phyloP scores from a whole-genome alignment of 2,329 filamentous ascomycete species.

The Xylaria sp. region DNA sequence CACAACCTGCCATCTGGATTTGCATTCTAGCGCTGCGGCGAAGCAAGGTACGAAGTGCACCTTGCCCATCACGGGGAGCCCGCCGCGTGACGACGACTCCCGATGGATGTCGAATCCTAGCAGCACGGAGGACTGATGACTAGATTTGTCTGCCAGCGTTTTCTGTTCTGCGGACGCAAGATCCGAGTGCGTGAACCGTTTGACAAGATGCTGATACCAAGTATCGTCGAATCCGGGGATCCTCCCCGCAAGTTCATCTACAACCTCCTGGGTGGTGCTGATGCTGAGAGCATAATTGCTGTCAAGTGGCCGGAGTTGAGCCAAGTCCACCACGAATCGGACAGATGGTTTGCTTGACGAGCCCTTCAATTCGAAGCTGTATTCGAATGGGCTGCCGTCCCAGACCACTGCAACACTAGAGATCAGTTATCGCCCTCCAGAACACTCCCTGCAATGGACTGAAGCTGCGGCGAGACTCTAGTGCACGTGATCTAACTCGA shows the following conservation, averaged over 20 bases:
- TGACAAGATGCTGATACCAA: neutral
- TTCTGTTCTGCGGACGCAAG: neutral
- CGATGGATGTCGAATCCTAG: neutral
- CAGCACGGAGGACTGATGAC: neutral
- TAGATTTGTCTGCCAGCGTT: neutral
- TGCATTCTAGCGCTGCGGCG: neutral
- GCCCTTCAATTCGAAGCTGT: constrained; percentile 1
- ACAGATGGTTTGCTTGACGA: neutral
- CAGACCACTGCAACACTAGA: neutral
- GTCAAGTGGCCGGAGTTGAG: neutral
- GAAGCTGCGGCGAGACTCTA: too few species aligned
- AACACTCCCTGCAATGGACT: too few species aligned
- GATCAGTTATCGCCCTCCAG: too few species aligned
- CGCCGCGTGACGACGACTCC: neutral
- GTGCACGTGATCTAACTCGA: too few species aligned
- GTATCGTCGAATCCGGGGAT: neutral
- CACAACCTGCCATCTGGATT: neutral
- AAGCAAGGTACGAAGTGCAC: neutral
- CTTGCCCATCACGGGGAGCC: neutral
- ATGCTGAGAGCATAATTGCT: neutral
- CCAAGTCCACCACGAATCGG: neutral
- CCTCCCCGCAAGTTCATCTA: neutral
- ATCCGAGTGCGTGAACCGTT: neutral
- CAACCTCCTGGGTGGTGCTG: neutral
- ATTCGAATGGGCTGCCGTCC: neutral